Evolutionary conservation across 2,329 filamentous ascomycete species (phyloP), one percentile per base, ranked within the genome.

Genomic region (Dothiorella sarmentorum): DNA sequence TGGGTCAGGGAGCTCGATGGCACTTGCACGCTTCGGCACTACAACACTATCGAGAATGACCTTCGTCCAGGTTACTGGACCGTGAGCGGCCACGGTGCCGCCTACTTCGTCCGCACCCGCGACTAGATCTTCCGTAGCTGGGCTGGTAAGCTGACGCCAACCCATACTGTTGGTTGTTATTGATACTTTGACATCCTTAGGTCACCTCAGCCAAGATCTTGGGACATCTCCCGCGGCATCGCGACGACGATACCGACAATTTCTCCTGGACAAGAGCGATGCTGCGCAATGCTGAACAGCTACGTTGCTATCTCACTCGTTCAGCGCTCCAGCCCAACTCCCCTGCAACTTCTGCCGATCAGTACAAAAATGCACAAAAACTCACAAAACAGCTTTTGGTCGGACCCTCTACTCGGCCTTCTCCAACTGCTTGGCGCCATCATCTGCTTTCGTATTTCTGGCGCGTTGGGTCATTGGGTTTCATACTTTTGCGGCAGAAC

Each of bases 1-100:
- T 74, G 71, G 71, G 70, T 68, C 61, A 64, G 63, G n/a, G 72
- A 75, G 61, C 58, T 65, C 20, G 70, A 71, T 52, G 72, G 72
- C 40, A 66, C 69, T 56, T 71, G 69, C 68, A 68, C 71, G 58
- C 61, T 73, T 20, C 63, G 71, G 22, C 65, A 64, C 3, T 73
- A 64, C 65, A 72, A 72, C 31, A 67, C 69, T 63, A 75, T 75
- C 43, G 69, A 74, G 64, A 70, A 71, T 22, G 70, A 71, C 59
- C 71, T 69, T 49, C 62, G 71, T 13, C 72, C 72, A 3, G 72
- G 72, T 1, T 62, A 65, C 11, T 75, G 72, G 72, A 59, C 64
- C 43, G 70, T 72, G 67, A 68, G 71, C 49, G 65, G 69, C 4
- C 33, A 65, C 7, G 71, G 71, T 20, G 37, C 27, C 35, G 17